Base-by-base conservation (phyloP, 202 grass and related monocot species). In the Zoysia matrella region DNA sequence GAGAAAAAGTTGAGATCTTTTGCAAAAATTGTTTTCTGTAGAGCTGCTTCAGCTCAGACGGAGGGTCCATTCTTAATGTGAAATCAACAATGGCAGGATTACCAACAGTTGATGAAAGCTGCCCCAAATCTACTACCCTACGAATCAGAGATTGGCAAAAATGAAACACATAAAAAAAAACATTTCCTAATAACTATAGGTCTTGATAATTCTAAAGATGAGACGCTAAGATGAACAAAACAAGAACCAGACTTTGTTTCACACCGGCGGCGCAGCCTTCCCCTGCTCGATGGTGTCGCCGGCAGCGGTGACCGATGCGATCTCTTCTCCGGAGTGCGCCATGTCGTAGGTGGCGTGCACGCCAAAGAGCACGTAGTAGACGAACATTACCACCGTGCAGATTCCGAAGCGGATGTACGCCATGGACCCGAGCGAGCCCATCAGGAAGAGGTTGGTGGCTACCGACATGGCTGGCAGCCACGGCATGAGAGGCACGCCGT, bases 391-490 rank as follows among this genome's bases (percentile, higher is more conserved):
- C 56, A 36, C 80, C 4, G 86, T 91, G 84, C 89, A 94, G 52
- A 94, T 82, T 64, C 65, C 86, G 58, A 94, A 94, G 57, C 92
- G 87, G 47, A 82, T 11, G 81, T 82, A 94, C 0, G 86, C 86
- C 73, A 84, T 3, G 1, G 60, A 77, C 1, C 86, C 89, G 1
- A 94, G 86, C 5, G 89, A 91, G 18, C 92, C 92, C 86, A 94
- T 94, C 7, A 94, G 61, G 65, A 94, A 94, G 1, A 94, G 73
- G 80, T 94, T 94, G 11, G 82, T 89, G 15, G 86, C 81, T 2
- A 94, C 63, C 0, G 86, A 94, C 77, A 82, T 64, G 1, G 92
- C 79, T 69, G 92, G 92, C 70, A 94, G 81, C 92, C 86, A 89
- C 11, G 89, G 89, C 56, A 94, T 80, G 47, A 94, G 86, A 13